These are phyloP conservation scores for Acacia confusa DNA, from an alignment of 306 rosid species.

Conservation along the genomic window DNA sequence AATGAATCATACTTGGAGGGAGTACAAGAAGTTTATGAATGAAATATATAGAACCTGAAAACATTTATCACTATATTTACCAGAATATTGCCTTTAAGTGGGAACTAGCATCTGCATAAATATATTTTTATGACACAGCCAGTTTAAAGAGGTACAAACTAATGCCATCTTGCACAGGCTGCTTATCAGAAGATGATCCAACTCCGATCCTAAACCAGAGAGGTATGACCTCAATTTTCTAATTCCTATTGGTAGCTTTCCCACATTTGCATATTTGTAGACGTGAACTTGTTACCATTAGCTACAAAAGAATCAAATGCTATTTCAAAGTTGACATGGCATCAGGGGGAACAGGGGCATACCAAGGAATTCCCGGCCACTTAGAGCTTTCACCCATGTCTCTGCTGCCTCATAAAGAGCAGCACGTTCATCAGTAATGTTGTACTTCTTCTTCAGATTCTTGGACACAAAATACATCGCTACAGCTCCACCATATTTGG, in stretches of 20 bases:
- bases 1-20: background rate
- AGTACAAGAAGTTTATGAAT: background rate
- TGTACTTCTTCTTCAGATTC: conserved; percentile 92
- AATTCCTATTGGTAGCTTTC: background rate
- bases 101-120: background rate
- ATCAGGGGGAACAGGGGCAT: background rate
- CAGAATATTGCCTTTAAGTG: background rate
- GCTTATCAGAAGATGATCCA: background rate
- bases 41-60: background rate
- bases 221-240: background rate
- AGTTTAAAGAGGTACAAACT: background rate
- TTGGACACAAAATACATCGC: conserved; percentile 98
- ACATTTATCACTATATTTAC: background rate
- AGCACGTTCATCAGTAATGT: conserved; percentile 91
- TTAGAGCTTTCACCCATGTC: conserved; percentile 90
- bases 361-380: conserved; percentile 92
- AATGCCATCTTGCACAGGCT: background rate
- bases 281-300: background rate
- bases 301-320: background rate
- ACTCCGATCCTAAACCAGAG: background rate
- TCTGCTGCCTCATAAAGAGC: conserved; percentile 94
- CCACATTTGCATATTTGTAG: background rate
- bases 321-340: conserved; percentile 11
- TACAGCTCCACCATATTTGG: conserved; percentile 93
- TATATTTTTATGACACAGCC: background rate